phyloP scores from a whole-genome alignment of 1,284 basidiomycete genomes.

The Peniophora sp. region DNA sequence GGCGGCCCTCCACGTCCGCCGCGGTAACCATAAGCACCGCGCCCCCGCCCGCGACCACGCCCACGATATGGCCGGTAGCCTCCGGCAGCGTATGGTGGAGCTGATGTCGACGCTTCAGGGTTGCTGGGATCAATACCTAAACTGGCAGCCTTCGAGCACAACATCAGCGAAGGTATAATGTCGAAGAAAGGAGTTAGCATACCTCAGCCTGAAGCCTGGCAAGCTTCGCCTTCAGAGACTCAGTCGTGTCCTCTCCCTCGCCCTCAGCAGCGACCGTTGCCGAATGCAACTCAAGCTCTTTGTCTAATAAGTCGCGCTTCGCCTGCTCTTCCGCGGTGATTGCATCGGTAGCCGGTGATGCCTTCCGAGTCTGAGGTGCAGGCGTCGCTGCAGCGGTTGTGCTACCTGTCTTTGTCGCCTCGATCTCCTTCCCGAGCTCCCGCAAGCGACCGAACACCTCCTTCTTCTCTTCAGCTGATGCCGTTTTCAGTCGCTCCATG shows the following conservation, averaged over 20 bases:
- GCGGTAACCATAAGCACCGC: conserved; percentile 42
- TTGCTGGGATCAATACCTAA: conserved; percentile 59
- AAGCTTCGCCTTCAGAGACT: conserved; percentile 72
- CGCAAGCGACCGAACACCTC: conserved; percentile 71
- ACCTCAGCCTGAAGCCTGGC: conserved; percentile 82
- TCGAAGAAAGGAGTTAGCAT: conserved; percentile 13
- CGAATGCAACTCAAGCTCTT: conserved; percentile 64
- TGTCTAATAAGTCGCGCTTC: conserved; percentile 62
- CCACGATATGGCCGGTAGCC: conserved; percentile 63
- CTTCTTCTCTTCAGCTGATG: conserved; percentile 72
- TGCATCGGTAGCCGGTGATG: conserved; percentile 18
- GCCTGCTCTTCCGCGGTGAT: conserved; percentile 31
- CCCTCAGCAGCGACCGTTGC: conserved; percentile 26
- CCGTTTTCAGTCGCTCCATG: conserved; percentile 63
- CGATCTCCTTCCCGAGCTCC: conserved; percentile 79
- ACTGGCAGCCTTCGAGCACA: conserved; percentile 54
- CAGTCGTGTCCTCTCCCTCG: conserved; percentile 46
- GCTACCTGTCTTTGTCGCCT: conserved; percentile 21
- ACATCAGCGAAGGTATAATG: conserved; percentile 5
- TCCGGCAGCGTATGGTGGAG: conserved; percentile 23
- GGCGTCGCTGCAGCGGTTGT: conserved; percentile 22
- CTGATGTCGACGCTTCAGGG: conserved; percentile 23
- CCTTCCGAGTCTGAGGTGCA: conserved; percentile 11
- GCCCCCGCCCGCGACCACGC: conserved; percentile 55
- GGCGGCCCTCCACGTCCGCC: conserved; percentile 57